Evolutionary conservation across 208 protist genomes (phyloP).

Genomic region (Blastocrithidia nonstop): DNA sequence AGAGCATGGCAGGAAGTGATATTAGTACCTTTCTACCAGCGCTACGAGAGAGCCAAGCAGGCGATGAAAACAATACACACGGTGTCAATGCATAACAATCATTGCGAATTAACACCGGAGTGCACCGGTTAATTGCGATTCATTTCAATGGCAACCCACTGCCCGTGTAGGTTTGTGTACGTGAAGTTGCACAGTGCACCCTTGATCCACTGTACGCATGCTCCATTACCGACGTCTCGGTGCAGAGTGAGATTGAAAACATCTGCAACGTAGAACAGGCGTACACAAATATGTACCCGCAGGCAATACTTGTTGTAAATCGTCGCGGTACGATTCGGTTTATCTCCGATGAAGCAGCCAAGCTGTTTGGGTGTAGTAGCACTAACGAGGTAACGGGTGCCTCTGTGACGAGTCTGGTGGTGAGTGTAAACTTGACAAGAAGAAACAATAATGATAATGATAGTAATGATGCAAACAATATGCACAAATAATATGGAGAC

Average conservation of each 20-base stretch:
- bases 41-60: not conserved
- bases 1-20: not conserved
- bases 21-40: not conserved
- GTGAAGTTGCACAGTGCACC: not conserved
- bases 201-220: not conserved
- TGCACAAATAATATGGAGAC: not conserved
- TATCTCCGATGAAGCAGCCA: not conserved
- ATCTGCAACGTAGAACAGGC: not conserved
- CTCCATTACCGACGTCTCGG: not conserved
- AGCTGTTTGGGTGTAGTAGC: not conserved
- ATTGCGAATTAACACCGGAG: not conserved
- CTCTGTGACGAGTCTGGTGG: not conserved
- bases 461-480: not conserved
- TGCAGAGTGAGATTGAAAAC: not conserved
- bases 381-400: not conserved
- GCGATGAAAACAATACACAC: not conserved
- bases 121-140: not conserved
- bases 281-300: not conserved
- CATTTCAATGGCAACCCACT: not conserved
- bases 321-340: not conserved
- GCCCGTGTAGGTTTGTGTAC: not conserved
- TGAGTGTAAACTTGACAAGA: not conserved
- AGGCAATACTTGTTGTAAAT: not conserved
- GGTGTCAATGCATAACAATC: not conserved
- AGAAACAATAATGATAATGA: not conserved